These are phyloP conservation scores for Elymus sibiricus DNA, from an alignment of 176 grass and related monocot species.

Conservation along the genomic window DNA sequence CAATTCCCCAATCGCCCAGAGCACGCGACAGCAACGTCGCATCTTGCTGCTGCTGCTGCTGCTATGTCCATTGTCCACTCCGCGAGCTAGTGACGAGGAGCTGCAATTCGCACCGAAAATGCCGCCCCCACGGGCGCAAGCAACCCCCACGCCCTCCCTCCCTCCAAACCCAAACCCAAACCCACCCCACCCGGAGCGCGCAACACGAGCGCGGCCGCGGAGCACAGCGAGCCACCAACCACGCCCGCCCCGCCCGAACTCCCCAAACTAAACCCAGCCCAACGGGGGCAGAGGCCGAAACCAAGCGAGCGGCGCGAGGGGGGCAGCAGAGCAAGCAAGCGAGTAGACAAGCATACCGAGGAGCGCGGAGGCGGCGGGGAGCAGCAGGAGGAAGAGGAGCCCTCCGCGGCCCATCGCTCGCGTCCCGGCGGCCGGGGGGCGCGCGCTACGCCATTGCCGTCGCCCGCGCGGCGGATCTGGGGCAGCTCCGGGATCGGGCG, in stretches of 20 bases:
- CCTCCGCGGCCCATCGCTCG: slow-evolving; percentile 11
- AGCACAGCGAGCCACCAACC: not conserved
- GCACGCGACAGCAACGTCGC: slow-evolving; percentile 2
- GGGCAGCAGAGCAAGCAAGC: not conserved
- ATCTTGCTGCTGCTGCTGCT: not conserved
- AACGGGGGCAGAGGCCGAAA: not conserved
- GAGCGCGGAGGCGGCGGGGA: slow-evolving; percentile 19
- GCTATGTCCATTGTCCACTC: not conserved
- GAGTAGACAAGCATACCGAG: not conserved
- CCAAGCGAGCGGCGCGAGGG: not conserved
- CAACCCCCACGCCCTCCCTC: not conserved
- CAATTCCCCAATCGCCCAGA: not conserved
- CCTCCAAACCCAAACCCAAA: too few relatives aligned
- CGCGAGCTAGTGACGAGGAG: not conserved
- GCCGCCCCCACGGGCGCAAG: not conserved
- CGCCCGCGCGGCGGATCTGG: slow-evolving; percentile 33
- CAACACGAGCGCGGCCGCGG: not conserved
- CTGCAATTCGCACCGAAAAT: not conserved
- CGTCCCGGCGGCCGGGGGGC: not conserved
- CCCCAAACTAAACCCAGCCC: not conserved
- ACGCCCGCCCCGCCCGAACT: not conserved
- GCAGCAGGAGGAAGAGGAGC: not conserved
- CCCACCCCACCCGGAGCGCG: not conserved
- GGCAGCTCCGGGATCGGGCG: slow-evolving; percentile 2
- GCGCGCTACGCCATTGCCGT: slow-evolving; percentile 34